Base-by-base conservation (phyloP, 129 eudicot species). In the Flaveria sonorensis region DNA sequence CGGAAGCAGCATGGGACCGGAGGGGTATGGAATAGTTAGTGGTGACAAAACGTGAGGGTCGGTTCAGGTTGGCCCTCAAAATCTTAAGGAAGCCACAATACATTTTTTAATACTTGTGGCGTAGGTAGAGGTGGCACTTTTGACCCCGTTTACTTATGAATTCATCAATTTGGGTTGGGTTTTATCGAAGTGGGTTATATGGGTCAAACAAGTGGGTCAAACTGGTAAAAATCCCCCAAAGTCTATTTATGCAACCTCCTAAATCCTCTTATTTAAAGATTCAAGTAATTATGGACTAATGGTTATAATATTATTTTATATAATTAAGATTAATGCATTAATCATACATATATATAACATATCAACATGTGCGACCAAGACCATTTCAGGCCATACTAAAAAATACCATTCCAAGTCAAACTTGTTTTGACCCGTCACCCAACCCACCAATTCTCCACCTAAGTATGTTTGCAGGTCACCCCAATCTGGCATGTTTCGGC, bases 361-460 rank as follows among this genome's bases (percentile, higher is more conserved):
- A 16, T 15, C 2, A 9, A 59, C 32, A 59, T 23, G 32, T 15
- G 2, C 16, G 10, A 21, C 10, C 36, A 19, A 36, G 40, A 45
- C 14, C 11, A 51, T 51, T 51, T 51, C 57, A 51, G 57, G 21
- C 57, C 19, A 51, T 51, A 51, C 19, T 51, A 59, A 6, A 30
- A 52, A 4, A 6, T 9, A 16, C 7, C 20, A 55, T 55, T 55
- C 2, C 21, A 12, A 55, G 32, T 28, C 64, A 57, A 20, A 10
- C 64, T 18, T 57, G 30, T 57, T 57, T 57, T 21, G 30, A 57
- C 64, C 64, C 64, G 14, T 57, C 64, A 57, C 64, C 64, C 64
- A 21, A 57, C 30, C 15, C 30, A 13, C 30, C 30, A 6, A 57
- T 57, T 20, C 32, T 57, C 30, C 30, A 57, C 30, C 30, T 10